Evolutionary conservation across 2,329 filamentous ascomycete species (phyloP).

Genomic region (Stagonosporopsis chrysanthemi): DNA sequence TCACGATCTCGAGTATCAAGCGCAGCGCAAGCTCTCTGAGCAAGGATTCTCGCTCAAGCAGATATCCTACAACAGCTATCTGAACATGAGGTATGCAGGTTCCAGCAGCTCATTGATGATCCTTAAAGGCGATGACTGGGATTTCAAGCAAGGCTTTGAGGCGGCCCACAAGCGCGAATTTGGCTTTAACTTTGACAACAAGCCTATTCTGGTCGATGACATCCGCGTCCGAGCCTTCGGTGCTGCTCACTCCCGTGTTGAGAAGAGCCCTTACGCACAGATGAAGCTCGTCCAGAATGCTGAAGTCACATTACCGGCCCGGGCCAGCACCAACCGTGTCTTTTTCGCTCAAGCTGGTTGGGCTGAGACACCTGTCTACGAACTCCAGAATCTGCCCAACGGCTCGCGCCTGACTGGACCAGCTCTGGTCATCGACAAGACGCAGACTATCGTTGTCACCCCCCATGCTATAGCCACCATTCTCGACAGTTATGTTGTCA

Average conservation of each 20-base stretch:
- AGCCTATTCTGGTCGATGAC: conserved; percentile 5
- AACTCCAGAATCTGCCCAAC: conserved; percentile 72
- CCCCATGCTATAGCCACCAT: conserved; percentile 76
- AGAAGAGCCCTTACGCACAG: conserved; percentile 64
- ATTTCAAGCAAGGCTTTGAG: conserved; percentile 5
- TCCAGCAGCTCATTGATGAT: conserved; percentile 7
- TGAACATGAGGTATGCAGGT: conserved; percentile 9
- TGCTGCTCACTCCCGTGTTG: not conserved
- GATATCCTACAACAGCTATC: conserved; percentile 9
- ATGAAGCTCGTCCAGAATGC: conserved; percentile 59
- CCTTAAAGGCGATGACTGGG: not conserved
- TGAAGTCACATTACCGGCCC: conserved; percentile 44
- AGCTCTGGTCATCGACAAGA: conserved; percentile 81
- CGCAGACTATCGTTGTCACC: conserved; percentile 86
- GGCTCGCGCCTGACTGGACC: conserved; percentile 77
- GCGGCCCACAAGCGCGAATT: conserved; percentile 8
- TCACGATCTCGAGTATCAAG: conserved; percentile 1
- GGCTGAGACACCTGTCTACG: conserved; percentile 70
- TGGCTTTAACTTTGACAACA: conserved; percentile 2
- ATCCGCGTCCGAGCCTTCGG: conserved; percentile 12
- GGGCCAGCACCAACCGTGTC: too few species aligned
- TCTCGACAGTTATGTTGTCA: conserved; percentile 80
- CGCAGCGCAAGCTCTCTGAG: conserved; percentile 3
- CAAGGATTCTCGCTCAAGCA: conserved; percentile 3
- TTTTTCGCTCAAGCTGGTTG: too few species aligned